Conservation (phyloP, 768 basidiomycete species). For the Russula olivacea region DNA sequence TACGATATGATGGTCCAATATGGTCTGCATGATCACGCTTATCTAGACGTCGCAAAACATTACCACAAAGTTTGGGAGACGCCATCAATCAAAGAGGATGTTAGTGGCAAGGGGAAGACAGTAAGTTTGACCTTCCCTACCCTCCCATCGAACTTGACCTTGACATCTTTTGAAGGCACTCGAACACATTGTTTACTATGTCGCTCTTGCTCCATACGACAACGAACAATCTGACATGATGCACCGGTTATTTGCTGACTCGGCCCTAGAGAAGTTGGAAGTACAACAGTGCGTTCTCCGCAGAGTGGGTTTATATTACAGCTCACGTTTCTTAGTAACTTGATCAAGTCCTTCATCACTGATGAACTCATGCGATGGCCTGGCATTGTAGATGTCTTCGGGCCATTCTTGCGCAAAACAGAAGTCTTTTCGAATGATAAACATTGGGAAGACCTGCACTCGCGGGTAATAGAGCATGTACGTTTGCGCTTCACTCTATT, state of each 20-base stretch:
- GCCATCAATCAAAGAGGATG: constrained; percentile 85
- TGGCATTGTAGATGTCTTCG: constrained; percentile 83
- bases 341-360: constrained; percentile 91
- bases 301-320: constrained; percentile 6
- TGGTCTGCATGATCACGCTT: constrained; percentile 75
- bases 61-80: constrained; percentile 98
- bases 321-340: constrained; percentile 53
- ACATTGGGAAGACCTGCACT: constrained; percentile 93
- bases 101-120: constrained; percentile 56
- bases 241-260: constrained; percentile 75
- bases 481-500: constrained; percentile 29
- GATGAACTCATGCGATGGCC: constrained; percentile 97
- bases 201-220: constrained; percentile 87
- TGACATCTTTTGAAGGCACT: constrained; percentile 54
- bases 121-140: constrained; percentile 37
- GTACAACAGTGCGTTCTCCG: constrained; percentile 62
- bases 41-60: constrained; percentile 91
- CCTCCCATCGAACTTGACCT: neutral
- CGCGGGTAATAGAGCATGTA: constrained; percentile 94
- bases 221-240: constrained; percentile 98
- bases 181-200: constrained; percentile 91
- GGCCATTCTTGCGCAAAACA: constrained; percentile 72
- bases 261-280: constrained; percentile 73
- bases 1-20: constrained; percentile 97
- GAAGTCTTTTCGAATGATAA: constrained; percentile 73